Evolutionary conservation across 2,329 filamentous ascomycete species (phyloP).

Genomic region (Gaeumannomyces tritici): DNA sequence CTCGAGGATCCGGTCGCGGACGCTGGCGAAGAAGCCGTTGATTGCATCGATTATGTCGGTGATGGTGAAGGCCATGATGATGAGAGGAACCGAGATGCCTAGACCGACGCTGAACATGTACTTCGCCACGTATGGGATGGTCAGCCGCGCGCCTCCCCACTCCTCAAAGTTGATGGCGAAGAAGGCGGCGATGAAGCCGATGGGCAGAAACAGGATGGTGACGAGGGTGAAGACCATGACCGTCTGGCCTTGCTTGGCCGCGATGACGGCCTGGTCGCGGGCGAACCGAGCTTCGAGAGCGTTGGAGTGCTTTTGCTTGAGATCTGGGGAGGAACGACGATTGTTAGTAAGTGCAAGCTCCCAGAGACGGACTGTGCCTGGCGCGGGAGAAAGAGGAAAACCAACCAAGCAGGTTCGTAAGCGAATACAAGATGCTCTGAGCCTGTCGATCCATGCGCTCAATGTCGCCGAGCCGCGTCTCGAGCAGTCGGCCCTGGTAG

Average conservation of each 20-base stretch:
- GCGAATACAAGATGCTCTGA: conserved; percentile 46
- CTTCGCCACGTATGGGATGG: conserved; percentile 16
- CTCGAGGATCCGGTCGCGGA: neutral
- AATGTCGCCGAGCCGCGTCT: conserved; percentile 49
- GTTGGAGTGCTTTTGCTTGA: conserved; percentile 63
- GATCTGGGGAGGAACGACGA: conserved; percentile 24
- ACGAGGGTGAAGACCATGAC: conserved; percentile 35
- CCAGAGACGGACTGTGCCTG: no score
- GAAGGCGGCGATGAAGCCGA: conserved; percentile 32
- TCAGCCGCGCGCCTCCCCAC: conserved; percentile 26
- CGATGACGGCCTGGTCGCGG: conserved; percentile 50
- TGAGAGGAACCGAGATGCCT: conserved; percentile 25
- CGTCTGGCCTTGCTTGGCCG: conserved; percentile 38
- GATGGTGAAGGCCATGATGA: conserved; percentile 26
- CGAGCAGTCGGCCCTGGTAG: conserved; percentile 48
- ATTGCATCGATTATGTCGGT: conserved; percentile 19
- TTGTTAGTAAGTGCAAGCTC: neutral
- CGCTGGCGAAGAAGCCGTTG: conserved; percentile 3
- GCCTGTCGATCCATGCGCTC: conserved; percentile 55
- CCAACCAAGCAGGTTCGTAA: conserved; percentile 46
- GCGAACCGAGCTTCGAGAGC: conserved; percentile 55
- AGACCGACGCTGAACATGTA: conserved; percentile 27
- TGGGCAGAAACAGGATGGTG: conserved; percentile 33
- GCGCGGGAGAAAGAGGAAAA: neutral
- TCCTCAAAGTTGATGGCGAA: conserved; percentile 33